phyloP scores from a whole-genome alignment of 2,329 filamentous ascomycete genomes.

The Aspergillus ochraceus region DNA sequence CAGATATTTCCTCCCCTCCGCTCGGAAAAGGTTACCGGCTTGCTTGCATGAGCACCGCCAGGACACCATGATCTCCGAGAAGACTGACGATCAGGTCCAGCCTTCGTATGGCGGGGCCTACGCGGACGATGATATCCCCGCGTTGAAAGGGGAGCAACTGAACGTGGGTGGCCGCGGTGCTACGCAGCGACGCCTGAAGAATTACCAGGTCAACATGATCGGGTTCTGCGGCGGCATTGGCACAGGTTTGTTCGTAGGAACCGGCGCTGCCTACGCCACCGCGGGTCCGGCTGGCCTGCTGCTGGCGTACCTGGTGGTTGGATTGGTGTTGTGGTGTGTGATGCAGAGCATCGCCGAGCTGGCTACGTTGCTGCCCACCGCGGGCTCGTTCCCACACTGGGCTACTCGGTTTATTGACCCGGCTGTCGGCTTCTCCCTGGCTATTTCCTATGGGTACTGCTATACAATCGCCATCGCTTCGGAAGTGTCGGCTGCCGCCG shows the following conservation, averaged over 20 bases:
- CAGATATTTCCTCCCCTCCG: neutral
- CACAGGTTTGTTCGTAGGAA: constrained; percentile 82
- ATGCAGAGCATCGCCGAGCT: constrained; percentile 88
- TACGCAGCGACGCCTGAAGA: constrained; percentile 34
- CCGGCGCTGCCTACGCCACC: constrained; percentile 66
- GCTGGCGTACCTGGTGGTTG: constrained; percentile 61
- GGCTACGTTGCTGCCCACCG: constrained; percentile 84
- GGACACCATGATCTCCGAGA: neutral
- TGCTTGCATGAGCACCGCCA: neutral
- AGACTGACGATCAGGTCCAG: neutral
- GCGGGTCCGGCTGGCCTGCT: constrained; percentile 76
- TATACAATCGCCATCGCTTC: constrained; percentile 73
- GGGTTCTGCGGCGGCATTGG: constrained; percentile 48
- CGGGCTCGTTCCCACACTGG: constrained; percentile 87
- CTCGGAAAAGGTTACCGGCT: neutral
- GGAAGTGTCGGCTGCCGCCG: constrained; percentile 79
- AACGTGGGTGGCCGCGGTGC: constrained; percentile 35
- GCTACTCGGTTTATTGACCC: constrained; percentile 89
- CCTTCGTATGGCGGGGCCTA: neutral
- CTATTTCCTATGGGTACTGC: constrained; percentile 73
- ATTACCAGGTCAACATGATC: constrained; percentile 36
- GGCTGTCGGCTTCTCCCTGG: constrained; percentile 89
- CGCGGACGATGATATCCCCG: constrained; percentile 6
- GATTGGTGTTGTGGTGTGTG: constrained; percentile 82
- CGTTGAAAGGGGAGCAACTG: constrained; percentile 28